Evolutionary conservation across 139 green algal species (phyloP), one percentile per base, ranked within the genome.

Genomic region (Chlorella sp.): DNA sequence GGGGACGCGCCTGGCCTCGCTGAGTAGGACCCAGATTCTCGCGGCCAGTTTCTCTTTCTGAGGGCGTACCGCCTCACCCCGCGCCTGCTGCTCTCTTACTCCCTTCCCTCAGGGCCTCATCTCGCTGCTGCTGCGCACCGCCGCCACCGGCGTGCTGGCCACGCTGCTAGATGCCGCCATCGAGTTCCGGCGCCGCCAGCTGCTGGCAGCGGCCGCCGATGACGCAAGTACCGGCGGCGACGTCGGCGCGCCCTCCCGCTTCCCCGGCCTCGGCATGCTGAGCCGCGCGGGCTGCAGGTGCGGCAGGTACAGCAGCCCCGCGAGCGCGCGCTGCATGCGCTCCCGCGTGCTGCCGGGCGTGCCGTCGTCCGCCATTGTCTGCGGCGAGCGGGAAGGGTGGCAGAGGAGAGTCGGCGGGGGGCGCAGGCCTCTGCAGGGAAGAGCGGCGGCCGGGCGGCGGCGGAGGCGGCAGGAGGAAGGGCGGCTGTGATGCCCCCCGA

Each of bases 151-250:
- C 75, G 77, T 88, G 69, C 58, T 90, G 43, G 87, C 87, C 51
- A 88, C 87, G 32, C 65, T 90, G n/a, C 82, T 90, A 1, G 87
- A 90, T 58, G 83, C 83, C 2, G 83, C 83, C 32, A 90, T 90
- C 14, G 87, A 90, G 74, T 88, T 85, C 65, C 81, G 86, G 28
- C 80, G 81, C 44, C 80, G 86, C 6, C 81, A 87, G 32, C 73
- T 89, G 70, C 80, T 87, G 73, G 76, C 77, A 26, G 76, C 75
- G 0, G 81, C 81, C 17, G 81, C 73, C 5, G 81, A 86, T 6
- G 46, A 73, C 4, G 79, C 36, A 16, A 44, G 17, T 0, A 44
- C 56, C 43, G 72, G 68, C 34, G 62, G 51, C 30, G 82, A 22
- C 8, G 86, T n/a, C 40, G 40, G 28, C 32, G 60, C n/a, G 0